Conservation (phyloP, 768 basidiomycete species). For the Xerocomus potaroensis region DNA sequence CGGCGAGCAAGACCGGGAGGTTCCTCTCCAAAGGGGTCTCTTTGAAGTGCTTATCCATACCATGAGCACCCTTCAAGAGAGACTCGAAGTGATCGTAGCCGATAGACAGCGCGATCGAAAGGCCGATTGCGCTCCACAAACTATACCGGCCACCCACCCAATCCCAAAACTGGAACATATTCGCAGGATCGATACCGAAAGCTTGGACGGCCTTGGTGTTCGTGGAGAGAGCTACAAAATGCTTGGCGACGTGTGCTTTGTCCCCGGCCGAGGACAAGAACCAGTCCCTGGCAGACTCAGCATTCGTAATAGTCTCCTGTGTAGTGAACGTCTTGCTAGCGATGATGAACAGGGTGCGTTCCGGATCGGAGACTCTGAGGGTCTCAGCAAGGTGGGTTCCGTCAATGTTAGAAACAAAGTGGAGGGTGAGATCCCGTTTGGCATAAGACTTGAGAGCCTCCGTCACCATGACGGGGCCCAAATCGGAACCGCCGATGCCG, state of each 20-base stretch:
- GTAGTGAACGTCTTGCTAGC: constrained; percentile 99
- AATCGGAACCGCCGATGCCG: constrained; percentile 96
- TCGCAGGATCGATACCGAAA: constrained; percentile 86
- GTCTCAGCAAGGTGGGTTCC: constrained; percentile 96
- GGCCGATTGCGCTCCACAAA: constrained; percentile 96
- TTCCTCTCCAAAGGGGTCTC: constrained; percentile 84
- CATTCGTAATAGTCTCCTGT: constrained; percentile 99
- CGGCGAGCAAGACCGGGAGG: constrained; percentile 85
- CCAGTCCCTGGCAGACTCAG: constrained; percentile 90
- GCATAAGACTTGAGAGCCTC: constrained; percentile 94
- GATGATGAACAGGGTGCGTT: constrained; percentile 95
- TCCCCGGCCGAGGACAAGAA: constrained; percentile 84
- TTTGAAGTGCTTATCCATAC: constrained; percentile 97
- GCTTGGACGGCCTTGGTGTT: constrained; percentile 90
- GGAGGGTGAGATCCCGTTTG: constrained; percentile 79
- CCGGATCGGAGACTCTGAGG: constrained; percentile 73
- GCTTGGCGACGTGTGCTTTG: constrained; percentile 92
- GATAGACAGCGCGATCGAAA: constrained; percentile 89
- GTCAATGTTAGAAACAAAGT: constrained; percentile 98
- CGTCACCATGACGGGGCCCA: constrained; percentile 98
- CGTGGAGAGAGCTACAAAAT: constrained; percentile 97
- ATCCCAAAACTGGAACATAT: constrained; percentile 99
- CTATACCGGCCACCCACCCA: constrained; percentile 99
- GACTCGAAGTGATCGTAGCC: constrained; percentile 93
- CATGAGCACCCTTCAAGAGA: constrained; percentile 88